These are phyloP conservation scores for Neohortaea acidophila DNA, from an alignment of 495 filamentous ascomycete species.

Conservation along the genomic window DNA sequence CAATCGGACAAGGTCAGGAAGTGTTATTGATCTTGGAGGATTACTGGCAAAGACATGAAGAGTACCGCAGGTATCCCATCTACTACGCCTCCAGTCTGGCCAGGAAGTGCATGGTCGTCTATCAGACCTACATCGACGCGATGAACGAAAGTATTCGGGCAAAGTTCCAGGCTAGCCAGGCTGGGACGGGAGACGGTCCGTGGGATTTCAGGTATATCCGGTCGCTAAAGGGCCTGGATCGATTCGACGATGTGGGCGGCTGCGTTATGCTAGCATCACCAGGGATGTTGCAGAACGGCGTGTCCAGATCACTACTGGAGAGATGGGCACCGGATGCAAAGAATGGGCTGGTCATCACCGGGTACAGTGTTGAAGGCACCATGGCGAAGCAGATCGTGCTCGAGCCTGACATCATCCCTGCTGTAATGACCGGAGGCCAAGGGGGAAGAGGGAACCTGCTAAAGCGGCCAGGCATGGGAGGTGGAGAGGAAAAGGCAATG, in stretches of 20 bases:
- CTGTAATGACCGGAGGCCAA: conserved; percentile 53
- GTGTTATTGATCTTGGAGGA: conserved; percentile 88
- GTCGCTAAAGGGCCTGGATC: conserved; percentile 76
- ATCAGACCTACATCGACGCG: conserved; percentile 88
- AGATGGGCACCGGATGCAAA: conserved; percentile 88
- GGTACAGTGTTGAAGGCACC: conserved; percentile 94
- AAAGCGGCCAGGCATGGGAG: conserved; percentile 31
- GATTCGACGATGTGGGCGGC: conserved; percentile 87
- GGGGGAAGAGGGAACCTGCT: conserved; percentile 3
- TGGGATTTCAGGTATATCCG: conserved; percentile 94
- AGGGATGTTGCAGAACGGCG: conserved; percentile 94
- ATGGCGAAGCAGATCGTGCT: conserved; percentile 93
- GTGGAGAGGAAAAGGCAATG: conserved; percentile 65
- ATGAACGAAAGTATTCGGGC: conserved; percentile 99
- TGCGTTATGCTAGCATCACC: conserved; percentile 96
- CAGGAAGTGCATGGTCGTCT: conserved; percentile 93
- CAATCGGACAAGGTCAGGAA: conserved; percentile 84
- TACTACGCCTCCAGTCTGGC: conserved; percentile 94
- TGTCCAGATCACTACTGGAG: conserved; percentile 81
- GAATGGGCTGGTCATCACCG: conserved; percentile 93
- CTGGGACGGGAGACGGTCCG: conserved; percentile 49
- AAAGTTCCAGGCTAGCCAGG: conserved; percentile 38
- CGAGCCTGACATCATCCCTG: conserved; percentile 83
- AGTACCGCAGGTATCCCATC: conserved; percentile 79
- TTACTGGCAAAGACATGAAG: conserved; percentile 78